Percentiles rank a stretch among this genome's conserved stretches.
These are phyloP conservation scores for Cudoniella acicularis DNA, from an alignment of 495 filamentous ascomycete genomes.

Conservation along the genomic window DNA sequence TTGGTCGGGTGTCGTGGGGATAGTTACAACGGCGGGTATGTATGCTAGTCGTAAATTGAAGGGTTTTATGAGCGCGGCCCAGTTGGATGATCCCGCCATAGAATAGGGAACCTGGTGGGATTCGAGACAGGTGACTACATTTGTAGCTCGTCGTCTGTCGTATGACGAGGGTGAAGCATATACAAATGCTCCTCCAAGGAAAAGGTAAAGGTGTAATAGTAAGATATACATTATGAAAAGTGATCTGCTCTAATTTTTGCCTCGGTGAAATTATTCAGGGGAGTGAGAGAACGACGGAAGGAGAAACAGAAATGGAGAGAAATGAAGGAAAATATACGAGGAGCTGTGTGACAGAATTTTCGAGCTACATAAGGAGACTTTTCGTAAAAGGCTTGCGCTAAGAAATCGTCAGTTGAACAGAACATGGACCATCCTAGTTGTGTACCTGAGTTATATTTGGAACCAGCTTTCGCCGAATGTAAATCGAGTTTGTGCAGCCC, in stretches of 20 bases:
- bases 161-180: not conserved
- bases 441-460: too few species aligned
- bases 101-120: slow-evolving; percentile 9
- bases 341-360: too few species aligned
- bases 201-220: not conserved
- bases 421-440: too few species aligned
- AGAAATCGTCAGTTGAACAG: too few species aligned
- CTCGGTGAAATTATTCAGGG: not conserved
- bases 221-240: not conserved
- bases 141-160: not conserved
- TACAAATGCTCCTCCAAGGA: not conserved
- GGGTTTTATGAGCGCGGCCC: slow-evolving; percentile 30
- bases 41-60: slow-evolving; percentile 65
- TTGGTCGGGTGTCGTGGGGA: slow-evolving; percentile 53
- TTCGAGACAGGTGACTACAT: slow-evolving; percentile 10
- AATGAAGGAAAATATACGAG: too few species aligned
- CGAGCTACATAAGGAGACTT: too few species aligned
- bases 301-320: not conserved
- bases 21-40: slow-evolving; percentile 57
- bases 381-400: too few species aligned
- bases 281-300: not conserved
- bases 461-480: too few species aligned
- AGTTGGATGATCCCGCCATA: slow-evolving; percentile 21
- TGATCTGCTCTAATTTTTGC: not conserved
- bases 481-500: too few species aligned